These are phyloP conservation scores for Sonneratia alba DNA, from an alignment of 345 rosid species.

Conservation along the genomic window DNA sequence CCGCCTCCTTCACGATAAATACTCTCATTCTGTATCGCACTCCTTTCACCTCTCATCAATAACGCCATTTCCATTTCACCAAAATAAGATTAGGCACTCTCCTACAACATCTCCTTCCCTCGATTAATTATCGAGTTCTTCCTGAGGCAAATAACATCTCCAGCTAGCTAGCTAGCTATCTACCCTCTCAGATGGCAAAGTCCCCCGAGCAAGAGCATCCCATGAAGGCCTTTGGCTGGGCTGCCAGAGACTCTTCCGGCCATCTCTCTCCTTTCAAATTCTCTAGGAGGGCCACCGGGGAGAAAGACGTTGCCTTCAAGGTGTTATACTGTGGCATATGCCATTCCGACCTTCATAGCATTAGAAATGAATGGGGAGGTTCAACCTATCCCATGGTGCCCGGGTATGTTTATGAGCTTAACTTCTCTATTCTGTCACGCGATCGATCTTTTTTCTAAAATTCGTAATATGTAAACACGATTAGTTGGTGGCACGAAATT, in stretches of 20 bases:
- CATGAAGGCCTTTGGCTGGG: conserved; percentile 24
- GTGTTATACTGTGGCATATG: conserved; percentile 12
- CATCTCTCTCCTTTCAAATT: conserved; percentile 31
- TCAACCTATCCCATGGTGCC: conserved; percentile 5
- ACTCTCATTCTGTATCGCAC: too few relatives aligned
- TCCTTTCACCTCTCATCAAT: not conserved
- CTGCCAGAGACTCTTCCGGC: conserved; percentile 27
- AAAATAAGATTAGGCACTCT: not conserved
- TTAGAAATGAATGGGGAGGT: not conserved
- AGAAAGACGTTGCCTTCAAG: conserved; percentile 6
- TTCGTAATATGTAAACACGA: too few relatives aligned
- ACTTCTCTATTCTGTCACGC: too few relatives aligned
- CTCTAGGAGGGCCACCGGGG: conserved; percentile 19
- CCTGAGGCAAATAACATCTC: not conserved
- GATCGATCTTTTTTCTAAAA: too few relatives aligned
- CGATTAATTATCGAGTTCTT: too few relatives aligned
- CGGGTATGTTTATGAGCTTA: conserved; percentile 1
- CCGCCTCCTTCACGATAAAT: not conserved
- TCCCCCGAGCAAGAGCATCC: conserved; percentile 23
- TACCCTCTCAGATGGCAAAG: conserved; percentile 6
- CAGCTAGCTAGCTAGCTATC: too few relatives aligned
- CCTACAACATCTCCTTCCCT: not conserved
- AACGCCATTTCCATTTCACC: too few relatives aligned
- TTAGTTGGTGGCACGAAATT: too few relatives aligned
- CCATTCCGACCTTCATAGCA: not conserved